Conservation (phyloP, 176 grass and related monocot species). For the Thalia dealbata region DNA sequence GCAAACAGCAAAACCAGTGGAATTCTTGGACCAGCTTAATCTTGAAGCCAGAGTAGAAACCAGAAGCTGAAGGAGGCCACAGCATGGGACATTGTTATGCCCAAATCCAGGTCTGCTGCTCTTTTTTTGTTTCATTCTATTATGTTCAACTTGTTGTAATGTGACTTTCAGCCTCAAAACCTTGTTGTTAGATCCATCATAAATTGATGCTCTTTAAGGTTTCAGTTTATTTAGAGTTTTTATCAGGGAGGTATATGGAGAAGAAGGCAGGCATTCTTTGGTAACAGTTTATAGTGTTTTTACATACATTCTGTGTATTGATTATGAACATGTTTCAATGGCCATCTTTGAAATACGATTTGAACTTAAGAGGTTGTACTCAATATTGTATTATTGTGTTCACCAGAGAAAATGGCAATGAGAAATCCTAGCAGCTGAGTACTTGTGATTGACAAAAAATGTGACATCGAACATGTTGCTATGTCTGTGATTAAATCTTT, state of each 20-base stretch:
- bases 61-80: background rate
- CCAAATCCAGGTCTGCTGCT: background rate
- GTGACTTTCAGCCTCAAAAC: background rate
- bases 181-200: background rate
- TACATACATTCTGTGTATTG: background rate
- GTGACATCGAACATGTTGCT: too few species aligned
- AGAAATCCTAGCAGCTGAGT: too few species aligned
- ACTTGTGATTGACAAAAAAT: too few species aligned
- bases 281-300: constrained; percentile 2
- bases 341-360: background rate
- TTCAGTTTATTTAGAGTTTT: too few species aligned
- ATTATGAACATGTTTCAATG: constrained; percentile 7
- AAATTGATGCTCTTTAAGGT: too few species aligned
- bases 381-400: background rate
- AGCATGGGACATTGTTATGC: background rate
- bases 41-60: constrained; percentile 30
- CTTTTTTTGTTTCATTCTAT: background rate
- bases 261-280: background rate
- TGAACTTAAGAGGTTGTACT: background rate
- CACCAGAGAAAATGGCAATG: background rate
- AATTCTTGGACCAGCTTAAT: constrained; percentile 40
- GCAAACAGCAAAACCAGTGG: constrained; percentile 38
- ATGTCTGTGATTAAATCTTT: too few species aligned
- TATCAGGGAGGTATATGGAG: background rate
- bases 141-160: background rate